These are phyloP conservation scores for Backusella sp. DNA, from an alignment of 192 early-diverging fungal species.

Conservation along the genomic window DNA sequence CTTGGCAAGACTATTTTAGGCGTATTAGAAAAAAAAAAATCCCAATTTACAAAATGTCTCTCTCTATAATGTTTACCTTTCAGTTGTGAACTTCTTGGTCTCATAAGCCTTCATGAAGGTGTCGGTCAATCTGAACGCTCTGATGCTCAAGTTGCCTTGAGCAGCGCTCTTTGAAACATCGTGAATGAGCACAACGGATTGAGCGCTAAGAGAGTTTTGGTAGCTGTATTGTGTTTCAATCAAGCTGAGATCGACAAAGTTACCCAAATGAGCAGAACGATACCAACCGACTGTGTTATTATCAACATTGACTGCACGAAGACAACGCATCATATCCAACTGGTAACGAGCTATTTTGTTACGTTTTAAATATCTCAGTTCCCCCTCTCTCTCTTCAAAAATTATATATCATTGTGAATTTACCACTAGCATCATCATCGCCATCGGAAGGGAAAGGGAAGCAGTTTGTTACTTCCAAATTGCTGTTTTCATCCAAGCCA, in stretches of 20 bases:
- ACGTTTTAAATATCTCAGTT: not conserved
- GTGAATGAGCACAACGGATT: conserved; percentile 92
- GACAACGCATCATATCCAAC: conserved; percentile 89
- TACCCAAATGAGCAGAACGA: conserved; percentile 85
- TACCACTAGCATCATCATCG: conserved; percentile 53
- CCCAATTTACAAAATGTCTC: too few species aligned
- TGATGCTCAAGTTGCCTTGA: conserved; percentile 81
- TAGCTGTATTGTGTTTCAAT: conserved; percentile 91
- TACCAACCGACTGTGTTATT: conserved; percentile 98
- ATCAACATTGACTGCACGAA: conserved; percentile 93
- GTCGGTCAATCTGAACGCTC: conserved; percentile 86
- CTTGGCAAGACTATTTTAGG: conserved; percentile 49
- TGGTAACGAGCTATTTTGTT: conserved; percentile 73
- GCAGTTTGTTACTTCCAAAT: conserved; percentile 91
- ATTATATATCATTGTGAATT: conserved; percentile 17
- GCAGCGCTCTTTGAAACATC: conserved; percentile 83
- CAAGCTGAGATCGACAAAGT: conserved; percentile 86
- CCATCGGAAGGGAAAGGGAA: conserved; percentile 75
- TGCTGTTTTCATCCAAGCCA: conserved; percentile 87
- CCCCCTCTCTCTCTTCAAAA: not conserved
- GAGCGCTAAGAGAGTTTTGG: conserved; percentile 77
- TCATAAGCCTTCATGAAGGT: conserved; percentile 83
- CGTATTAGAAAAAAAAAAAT: not conserved
- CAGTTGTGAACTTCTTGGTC: conserved; percentile 81
- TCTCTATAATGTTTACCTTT: conserved; percentile 41